Evolutionary conservation across 192 early-diverging fungal species (phyloP).

Genomic region (Podila epicladia): DNA sequence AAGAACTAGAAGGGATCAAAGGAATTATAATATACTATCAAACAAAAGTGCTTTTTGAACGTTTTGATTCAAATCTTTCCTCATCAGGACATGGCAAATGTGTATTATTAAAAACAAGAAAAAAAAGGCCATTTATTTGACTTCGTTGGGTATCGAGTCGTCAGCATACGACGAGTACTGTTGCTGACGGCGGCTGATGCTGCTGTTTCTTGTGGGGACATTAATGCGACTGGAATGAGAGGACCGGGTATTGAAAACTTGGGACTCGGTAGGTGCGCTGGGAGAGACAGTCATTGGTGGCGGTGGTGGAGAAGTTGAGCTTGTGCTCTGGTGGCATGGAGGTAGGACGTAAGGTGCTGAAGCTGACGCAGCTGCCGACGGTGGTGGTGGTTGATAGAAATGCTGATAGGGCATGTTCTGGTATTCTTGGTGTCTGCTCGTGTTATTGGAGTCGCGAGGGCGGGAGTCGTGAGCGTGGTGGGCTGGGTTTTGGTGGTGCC

Average conservation of each 20-base stretch:
- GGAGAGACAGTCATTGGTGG: neutral
- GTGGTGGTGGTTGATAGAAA: neutral
- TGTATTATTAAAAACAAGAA: neutral
- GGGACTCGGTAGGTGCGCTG: slow-evolving; percentile 10
- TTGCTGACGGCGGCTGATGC: neutral
- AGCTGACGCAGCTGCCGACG: neutral
- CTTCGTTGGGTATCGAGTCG: neutral
- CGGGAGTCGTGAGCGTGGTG: neutral
- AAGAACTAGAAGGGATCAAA: slow-evolving; percentile 2
- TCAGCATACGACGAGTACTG: neutral
- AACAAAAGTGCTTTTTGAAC: slow-evolving; percentile 2
- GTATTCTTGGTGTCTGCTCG: neutral
- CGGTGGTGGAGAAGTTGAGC: neutral
- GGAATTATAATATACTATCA: neutral
- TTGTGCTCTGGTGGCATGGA: neutral
- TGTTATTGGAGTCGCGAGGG: neutral
- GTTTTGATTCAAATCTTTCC: no score
- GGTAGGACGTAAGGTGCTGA: neutral
- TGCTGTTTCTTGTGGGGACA: neutral
- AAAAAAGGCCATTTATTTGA: neutral
- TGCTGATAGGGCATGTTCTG: neutral
- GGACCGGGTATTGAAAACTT: neutral
- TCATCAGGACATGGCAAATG: no score
- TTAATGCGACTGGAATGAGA: neutral
- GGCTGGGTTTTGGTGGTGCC: neutral